phyloP scores from a whole-genome alignment of 176 grass and related monocot genomes.

The Eragrostis nindensis region DNA sequence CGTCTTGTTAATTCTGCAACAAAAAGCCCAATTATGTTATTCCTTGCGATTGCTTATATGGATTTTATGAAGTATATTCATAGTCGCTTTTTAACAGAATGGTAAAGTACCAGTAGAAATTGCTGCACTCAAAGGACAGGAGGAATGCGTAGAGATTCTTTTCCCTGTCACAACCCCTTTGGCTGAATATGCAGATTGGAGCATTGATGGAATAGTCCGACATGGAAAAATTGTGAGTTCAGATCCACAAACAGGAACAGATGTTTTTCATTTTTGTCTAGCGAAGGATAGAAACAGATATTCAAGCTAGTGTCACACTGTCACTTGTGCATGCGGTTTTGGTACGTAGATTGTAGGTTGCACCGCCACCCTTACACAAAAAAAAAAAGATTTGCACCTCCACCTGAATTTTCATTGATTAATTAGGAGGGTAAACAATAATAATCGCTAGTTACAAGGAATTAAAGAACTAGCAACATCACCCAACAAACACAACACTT shows the following conservation, averaged over 20 bases:
- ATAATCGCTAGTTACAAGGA: too few species aligned
- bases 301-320: too few species aligned
- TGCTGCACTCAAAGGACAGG: conserved; percentile 21
- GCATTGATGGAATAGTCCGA: conserved; percentile 28
- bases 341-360: too few species aligned
- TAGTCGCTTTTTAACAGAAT: conserved; percentile 6
- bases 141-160: conserved; percentile 26
- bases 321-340: too few species aligned
- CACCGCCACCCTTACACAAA: too few species aligned
- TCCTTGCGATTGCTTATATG: not conserved
- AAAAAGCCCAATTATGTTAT: not conserved
- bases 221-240: not conserved
- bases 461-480: too few species aligned
- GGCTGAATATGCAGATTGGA: conserved; percentile 22
- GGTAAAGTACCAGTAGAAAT: conserved; percentile 38
- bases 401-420: too few species aligned
- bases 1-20: not conserved
- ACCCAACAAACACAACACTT: too few species aligned
- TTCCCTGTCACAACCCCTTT: conserved; percentile 25
- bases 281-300: too few species aligned
- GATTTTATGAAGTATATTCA: not conserved
- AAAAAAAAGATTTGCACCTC: too few species aligned
- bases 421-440: too few species aligned
- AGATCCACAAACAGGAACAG: not conserved
- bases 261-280: not conserved